Base-by-base conservation (phyloP, 2,329 filamentous ascomycete genomes). In the Volutella citrinella region DNA sequence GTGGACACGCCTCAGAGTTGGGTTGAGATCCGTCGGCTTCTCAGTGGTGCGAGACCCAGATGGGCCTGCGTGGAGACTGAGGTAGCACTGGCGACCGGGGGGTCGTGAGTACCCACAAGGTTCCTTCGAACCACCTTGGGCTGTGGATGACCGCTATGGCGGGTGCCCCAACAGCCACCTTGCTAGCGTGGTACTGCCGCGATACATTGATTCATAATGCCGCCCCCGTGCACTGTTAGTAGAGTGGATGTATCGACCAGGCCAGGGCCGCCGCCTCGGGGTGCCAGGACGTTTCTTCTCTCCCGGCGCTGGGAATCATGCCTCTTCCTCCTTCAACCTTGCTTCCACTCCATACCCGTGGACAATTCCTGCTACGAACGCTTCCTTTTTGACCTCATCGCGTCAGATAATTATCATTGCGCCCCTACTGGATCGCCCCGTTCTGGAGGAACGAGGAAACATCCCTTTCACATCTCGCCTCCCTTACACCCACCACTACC, bases 261-360 rank as follows among this genome's bases (percentile, higher is more conserved):
- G 49, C 55, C 55, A 59, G 56, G 55, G 54, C 55, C 57, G 54
- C 54, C 57, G 55, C 51, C 59, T 57, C 50, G 54, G 55, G 51
- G 57, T 57, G 47, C 56, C 52, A 59, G 57, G 52, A 59, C 59
- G 57, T 60, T 62, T 61, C 55, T 60, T 55, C 56, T 61, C 55
- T 59, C 52, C 54, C 57, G 52, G 52, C 49, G 50, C 48, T 49
- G 53, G 52, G 51, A 58, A 51, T 55, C 57, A 57, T 54, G 45
- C 47, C 54, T 55, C 53, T 51, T 52, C 53, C 54, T 59, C 54
- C 48, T 56, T 54, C 54, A 59, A 59, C 54, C 48, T 55, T 52
- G 52, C 49, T 54, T 46, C 45, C 43, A 45, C 49, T 55, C 52
- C 55, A 51, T 51, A 44, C 44, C 42, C 38, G 55, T 45, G 43